Evolutionary conservation across 345 rosid species (phyloP).

Genomic region (Eucalyptus marginata): DNA sequence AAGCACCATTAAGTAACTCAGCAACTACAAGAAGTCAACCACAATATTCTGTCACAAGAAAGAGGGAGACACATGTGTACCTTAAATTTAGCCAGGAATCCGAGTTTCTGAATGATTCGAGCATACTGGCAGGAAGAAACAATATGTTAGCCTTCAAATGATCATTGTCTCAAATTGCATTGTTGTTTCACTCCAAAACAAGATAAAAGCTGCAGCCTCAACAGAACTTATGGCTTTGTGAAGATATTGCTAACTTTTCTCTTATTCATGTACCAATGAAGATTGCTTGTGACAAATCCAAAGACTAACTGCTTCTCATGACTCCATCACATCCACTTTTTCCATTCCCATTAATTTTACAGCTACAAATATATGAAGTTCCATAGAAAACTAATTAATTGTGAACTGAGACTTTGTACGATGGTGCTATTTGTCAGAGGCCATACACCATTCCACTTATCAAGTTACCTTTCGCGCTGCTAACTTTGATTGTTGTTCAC

Average conservation of each 20-base stretch:
- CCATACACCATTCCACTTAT: not conserved
- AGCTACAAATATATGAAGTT: not conserved
- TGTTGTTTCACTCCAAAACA: not conserved
- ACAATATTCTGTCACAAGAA: not conserved
- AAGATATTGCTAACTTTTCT: not conserved
- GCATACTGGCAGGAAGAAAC: constrained; percentile 40
- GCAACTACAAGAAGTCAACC: not conserved
- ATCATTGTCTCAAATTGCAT: not conserved
- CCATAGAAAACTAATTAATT: not conserved
- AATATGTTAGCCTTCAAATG: not conserved
- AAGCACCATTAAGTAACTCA: not conserved
- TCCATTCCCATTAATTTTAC: not conserved
- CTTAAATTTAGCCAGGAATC: constrained; percentile 84
- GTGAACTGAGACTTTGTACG: not conserved
- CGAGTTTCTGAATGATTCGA: constrained; percentile 78
- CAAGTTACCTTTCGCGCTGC: constrained; percentile 72
- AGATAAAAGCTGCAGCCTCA: not conserved
- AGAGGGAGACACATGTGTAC: constrained; percentile 6
- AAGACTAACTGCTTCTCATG: not conserved
- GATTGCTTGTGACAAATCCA: not conserved
- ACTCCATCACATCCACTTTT: not conserved
- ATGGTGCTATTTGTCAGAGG: not conserved
- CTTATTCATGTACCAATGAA: not conserved
- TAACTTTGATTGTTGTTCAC: constrained; percentile 60
- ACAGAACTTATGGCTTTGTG: not conserved